Percentiles rank a stretch among this genome's conserved stretches.
phyloP scores from a whole-genome alignment of 495 filamentous ascomycete genomes.

The Choiromyces venosus region DNA sequence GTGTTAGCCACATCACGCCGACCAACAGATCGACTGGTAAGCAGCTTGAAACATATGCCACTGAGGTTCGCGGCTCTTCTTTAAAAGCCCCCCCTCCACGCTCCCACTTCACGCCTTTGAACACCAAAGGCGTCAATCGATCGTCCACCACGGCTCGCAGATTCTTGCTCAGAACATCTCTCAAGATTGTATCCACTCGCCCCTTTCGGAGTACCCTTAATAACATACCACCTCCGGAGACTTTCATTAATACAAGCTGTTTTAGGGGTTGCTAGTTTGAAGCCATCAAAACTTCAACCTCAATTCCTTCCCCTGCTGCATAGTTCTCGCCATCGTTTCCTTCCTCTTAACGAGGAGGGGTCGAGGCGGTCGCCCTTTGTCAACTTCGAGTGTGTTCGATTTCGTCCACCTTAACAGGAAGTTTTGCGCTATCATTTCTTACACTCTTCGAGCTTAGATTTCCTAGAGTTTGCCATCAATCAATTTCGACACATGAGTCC shows the following conservation, averaged over 20 bases:
- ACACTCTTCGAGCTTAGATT: neutral
- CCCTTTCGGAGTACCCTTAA: constrained; percentile 40
- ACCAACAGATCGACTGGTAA: constrained; percentile 13
- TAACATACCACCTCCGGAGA: constrained; percentile 42
- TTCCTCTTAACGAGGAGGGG: constrained; percentile 43
- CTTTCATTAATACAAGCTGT: constrained; percentile 15
- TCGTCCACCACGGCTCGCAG: constrained; percentile 39
- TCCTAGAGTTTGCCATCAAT: constrained; percentile 6
- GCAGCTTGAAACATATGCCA: constrained; percentile 20
- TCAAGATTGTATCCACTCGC: constrained; percentile 41
- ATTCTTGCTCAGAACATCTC: constrained; percentile 36
- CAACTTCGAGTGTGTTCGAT: constrained; percentile 39
- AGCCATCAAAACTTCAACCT: constrained; percentile 18
- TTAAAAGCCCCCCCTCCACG: constrained; percentile 26
- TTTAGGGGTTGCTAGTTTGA: constrained; percentile 34
- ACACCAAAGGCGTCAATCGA: constrained; percentile 29
- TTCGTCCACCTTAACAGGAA: constrained; percentile 42
- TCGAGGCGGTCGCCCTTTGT: constrained; percentile 42
- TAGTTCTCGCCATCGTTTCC: constrained; percentile 44
- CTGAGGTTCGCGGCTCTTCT: constrained; percentile 27
- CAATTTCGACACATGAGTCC: constrained; percentile 33
- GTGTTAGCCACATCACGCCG: constrained; percentile 19
- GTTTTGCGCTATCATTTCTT: constrained; percentile 14
- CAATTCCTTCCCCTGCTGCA: constrained; percentile 39
- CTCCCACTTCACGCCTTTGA: constrained; percentile 29